Evolutionary conservation across 2,329 filamentous ascomycete genomes (phyloP).

Genomic region (Trichoderma arundinaceum): DNA sequence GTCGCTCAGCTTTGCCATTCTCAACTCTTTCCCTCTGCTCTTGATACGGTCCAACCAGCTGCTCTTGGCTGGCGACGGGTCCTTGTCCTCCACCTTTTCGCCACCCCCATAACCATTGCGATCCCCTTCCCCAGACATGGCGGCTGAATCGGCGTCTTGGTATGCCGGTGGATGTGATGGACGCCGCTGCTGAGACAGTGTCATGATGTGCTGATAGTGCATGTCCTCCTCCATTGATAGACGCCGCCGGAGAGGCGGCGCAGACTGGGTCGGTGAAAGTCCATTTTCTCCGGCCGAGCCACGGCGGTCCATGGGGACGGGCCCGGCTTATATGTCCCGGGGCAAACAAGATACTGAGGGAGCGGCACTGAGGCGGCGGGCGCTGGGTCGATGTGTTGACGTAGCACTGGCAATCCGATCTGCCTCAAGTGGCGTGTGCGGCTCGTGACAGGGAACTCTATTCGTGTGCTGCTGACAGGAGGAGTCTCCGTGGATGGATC

Average conservation of each 20-base stretch:
- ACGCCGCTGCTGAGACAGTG: slow-evolving; percentile 46
- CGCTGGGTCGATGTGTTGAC: slow-evolving; percentile 26
- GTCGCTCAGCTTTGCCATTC: slow-evolving; percentile 8
- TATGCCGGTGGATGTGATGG: slow-evolving; percentile 57
- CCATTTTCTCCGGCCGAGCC: slow-evolving; percentile 43
- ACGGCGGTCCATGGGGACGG: slow-evolving; percentile 45
- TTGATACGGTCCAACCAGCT: slow-evolving; percentile 28
- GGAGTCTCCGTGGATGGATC: slow-evolving; percentile 45
- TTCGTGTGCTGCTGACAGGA: slow-evolving; percentile 32
- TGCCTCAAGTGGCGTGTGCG: slow-evolving; percentile 23
- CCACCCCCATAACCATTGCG: slow-evolving; percentile 34
- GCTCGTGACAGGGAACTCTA: slow-evolving; percentile 30
- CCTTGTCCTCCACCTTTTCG: slow-evolving; percentile 12
- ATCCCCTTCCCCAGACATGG: slow-evolving; percentile 37
- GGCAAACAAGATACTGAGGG: slow-evolving; percentile 24
- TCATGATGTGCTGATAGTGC: slow-evolving; percentile 60
- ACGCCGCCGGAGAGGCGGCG: slow-evolving; percentile 51
- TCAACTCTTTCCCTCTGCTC: slow-evolving; percentile 29
- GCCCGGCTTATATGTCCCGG: slow-evolving; percentile 34
- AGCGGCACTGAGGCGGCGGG: slow-evolving; percentile 20
- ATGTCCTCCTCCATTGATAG: slow-evolving; percentile 63
- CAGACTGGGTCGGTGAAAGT: slow-evolving; percentile 40
- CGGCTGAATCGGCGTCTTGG: slow-evolving; percentile 38
- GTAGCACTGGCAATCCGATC: slow-evolving; percentile 23
- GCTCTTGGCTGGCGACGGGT: slow-evolving; percentile 1